Evolutionary conservation across 2,329 filamentous ascomycete genomes (phyloP).

Genomic region (Beauveria sp.): DNA sequence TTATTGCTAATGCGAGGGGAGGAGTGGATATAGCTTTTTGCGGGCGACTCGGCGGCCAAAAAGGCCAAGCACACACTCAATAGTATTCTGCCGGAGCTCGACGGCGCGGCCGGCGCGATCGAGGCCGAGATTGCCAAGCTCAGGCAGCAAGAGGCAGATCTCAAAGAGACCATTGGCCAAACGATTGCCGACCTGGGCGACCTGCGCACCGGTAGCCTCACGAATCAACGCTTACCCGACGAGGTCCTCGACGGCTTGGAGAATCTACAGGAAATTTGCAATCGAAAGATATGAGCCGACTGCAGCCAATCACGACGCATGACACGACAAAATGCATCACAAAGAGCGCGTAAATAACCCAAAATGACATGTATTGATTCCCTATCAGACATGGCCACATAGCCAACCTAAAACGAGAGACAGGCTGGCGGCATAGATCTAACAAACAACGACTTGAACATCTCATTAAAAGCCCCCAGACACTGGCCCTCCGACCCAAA

Average conservation of each 20-base stretch:
- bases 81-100: slow-evolving; percentile 62
- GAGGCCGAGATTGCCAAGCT: slow-evolving; percentile 60
- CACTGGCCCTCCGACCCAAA: background rate
- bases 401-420: background rate
- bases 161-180: slow-evolving; percentile 55
- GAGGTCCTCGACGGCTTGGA: slow-evolving; percentile 62
- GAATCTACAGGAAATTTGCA: slow-evolving; percentile 51
- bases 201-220: slow-evolving; percentile 70
- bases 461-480: background rate
- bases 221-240: slow-evolving; percentile 53
- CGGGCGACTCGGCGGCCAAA: slow-evolving; percentile 36
- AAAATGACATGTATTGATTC: slow-evolving; percentile 12
- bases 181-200: slow-evolving; percentile 71
- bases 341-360: background rate
- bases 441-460: slow-evolving; percentile 11
- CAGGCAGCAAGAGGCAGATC: slow-evolving; percentile 53
- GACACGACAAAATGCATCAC: background rate
- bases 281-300: slow-evolving; percentile 31
- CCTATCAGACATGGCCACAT: slow-evolving; percentile 9
- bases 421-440: slow-evolving; percentile 13
- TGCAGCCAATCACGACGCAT: background rate
- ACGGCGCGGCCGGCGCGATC: slow-evolving; percentile 56
- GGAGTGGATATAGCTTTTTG: slow-evolving; percentile 45
- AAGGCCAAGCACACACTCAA: slow-evolving; percentile 51
- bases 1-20: background rate